These are phyloP conservation scores for Balamuthia mandrillaris DNA, from an alignment of 208 protist genomes.

Conservation along the genomic window DNA sequence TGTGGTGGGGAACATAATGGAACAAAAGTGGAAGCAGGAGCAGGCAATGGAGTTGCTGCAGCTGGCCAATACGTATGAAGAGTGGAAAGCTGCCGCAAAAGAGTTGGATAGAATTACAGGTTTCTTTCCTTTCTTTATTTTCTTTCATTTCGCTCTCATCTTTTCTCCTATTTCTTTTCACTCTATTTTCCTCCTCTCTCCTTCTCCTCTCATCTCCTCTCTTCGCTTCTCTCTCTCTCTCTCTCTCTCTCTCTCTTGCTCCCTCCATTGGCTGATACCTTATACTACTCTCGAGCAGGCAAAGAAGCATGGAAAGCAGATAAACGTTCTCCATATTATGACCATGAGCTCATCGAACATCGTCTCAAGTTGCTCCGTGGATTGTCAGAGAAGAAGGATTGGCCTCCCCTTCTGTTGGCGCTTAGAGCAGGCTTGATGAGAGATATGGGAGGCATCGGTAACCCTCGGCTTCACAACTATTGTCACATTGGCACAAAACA, in stretches of 20 bases:
- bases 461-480: slow-evolving; percentile 32
- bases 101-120: neutral
- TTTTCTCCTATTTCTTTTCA: neutral
- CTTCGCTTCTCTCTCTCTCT: neutral
- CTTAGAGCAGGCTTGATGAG: slow-evolving; percentile 1
- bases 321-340: slow-evolving; percentile 6
- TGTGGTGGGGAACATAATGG: neutral
- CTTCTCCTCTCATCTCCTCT: neutral
- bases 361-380: neutral
- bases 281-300: neutral
- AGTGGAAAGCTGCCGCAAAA: neutral
- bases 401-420: neutral
- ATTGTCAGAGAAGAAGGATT: neutral
- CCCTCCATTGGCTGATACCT: neutral
- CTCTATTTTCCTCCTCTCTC: neutral
- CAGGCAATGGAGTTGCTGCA: neutral
- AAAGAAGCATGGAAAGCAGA: slow-evolving; percentile 19
- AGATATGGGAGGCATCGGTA: slow-evolving; percentile 47
- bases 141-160: neutral
- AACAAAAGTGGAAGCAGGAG: neutral
- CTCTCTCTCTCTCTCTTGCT: neutral
- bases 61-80: neutral
- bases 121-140: neutral
- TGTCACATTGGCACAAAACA: slow-evolving; percentile 56
- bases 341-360: slow-evolving; percentile 3